Conservation (phyloP, 495 filamentous ascomycete genomes). For the Penicillium crystallinum region DNA sequence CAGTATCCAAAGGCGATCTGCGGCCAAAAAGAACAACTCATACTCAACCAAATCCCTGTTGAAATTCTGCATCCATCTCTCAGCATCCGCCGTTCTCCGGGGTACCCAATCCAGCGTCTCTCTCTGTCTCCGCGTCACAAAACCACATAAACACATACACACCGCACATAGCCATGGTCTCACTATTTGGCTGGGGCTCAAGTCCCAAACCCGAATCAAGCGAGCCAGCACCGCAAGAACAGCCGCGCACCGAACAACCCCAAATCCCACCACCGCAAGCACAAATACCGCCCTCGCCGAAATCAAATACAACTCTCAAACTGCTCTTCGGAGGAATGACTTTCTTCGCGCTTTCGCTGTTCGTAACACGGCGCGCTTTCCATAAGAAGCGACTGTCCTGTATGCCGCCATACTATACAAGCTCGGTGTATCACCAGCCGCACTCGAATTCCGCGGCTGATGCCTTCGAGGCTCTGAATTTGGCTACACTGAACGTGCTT, state of each 20-base stretch:
- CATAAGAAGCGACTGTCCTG: constrained; percentile 46
- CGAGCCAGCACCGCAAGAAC: constrained; percentile 4
- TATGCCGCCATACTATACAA: constrained; percentile 62
- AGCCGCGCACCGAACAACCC: neutral
- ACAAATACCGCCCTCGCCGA: constrained; percentile 11
- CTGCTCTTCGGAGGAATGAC: constrained; percentile 66
- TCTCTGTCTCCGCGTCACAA: constrained; percentile 6
- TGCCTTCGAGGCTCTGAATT: constrained; percentile 69
- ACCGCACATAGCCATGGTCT: constrained; percentile 18
- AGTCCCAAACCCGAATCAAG: constrained; percentile 17
- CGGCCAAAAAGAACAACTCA: neutral
- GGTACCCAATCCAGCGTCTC: neutral
- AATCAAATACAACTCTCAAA: constrained; percentile 33
- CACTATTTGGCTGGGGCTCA: constrained; percentile 29
- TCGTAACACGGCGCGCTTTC: constrained; percentile 66
- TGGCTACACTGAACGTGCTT: constrained; percentile 78
- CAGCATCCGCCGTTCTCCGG: neutral
- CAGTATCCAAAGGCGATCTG: neutral
- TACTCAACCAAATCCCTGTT: neutral
- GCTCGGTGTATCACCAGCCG: constrained; percentile 40
- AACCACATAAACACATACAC: constrained; percentile 5
- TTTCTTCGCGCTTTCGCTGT: constrained; percentile 63
- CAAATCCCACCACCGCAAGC: constrained; percentile 6
- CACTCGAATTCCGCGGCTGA: constrained; percentile 54
- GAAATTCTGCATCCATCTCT: neutral